Evolutionary conservation across 2,329 filamentous ascomycete species (phyloP), one percentile per base, ranked within the genome.

Genomic region (Clonostachys sp.): DNA sequence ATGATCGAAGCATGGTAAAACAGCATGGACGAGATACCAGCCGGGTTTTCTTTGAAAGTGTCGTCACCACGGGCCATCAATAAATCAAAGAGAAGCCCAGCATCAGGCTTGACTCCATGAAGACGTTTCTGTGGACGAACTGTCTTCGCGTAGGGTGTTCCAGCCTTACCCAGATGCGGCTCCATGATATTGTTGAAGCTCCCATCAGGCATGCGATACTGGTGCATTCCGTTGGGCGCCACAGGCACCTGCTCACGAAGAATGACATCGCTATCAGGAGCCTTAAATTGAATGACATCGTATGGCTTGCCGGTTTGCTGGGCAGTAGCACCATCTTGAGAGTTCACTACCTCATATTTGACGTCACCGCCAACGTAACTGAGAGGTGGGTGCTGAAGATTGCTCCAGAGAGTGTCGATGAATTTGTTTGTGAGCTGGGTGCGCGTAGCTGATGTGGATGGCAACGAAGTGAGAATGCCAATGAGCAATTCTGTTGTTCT

Each of bases 1-100:
- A 65, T 64, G 56, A 91, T 85, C 7, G 84, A 81, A 0, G 86
- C 87, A 41, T 88, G 70, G 53, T 90, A 89, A 62, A 89, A 89
- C 14, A 91, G 69, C 67, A 89, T 81, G 55, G 83, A 85, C 0
- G 86, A 90, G 39, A 91, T 82, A n/a, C 81, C 78, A 45, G 85
- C 85, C 0, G 84, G 83, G 59, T 89, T 87, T 47, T 81, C 72
- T 51, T 80, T 74, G 51, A 81, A 80, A n/a, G 55, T 58, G 0
- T 55, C 48, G 34, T 71, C 67, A 36, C 68, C 67, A 24, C 85
- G 77, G 14, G 79, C 81, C 73, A 89, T 78, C 24, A 88, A 59
- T 18, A 77, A 78, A 61, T 89, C 85, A 50, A 89, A 89, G 4
- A 89, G 68, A 13, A 84, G 67, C 16, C 79, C 80, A 0, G 85